Evolutionary conservation across 371 early-diverging fungal species (phyloP).

Genomic region (Nematocida ironsii): DNA sequence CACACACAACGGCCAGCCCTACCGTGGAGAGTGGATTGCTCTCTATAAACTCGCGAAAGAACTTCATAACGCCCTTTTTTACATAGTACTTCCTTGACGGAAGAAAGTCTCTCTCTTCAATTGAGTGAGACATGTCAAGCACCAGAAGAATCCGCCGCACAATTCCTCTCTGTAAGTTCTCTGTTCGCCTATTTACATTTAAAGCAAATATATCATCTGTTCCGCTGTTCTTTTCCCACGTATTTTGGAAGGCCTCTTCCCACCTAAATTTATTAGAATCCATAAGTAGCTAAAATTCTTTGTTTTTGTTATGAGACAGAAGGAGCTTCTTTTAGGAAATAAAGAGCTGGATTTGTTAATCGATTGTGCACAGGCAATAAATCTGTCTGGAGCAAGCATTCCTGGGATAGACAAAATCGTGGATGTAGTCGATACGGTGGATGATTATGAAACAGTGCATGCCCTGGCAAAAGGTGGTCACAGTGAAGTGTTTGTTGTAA

Average conservation of each 20-base stretch:
- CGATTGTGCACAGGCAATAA: conserved; percentile 40
- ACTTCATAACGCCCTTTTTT: conserved; percentile 21
- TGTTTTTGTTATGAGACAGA: conserved; percentile 52
- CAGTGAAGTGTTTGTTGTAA: conserved; percentile 74
- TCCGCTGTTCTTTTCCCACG: conserved; percentile 25
- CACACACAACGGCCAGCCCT: conserved; percentile 28
- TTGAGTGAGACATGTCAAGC: conserved; percentile 38
- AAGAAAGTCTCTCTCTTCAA: conserved; percentile 52
- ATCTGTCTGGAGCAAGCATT: neutral
- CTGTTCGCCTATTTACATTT: conserved; percentile 33
- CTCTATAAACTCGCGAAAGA: conserved; percentile 41
- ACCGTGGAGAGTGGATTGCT: conserved; percentile 52
- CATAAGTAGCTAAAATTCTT: conserved; percentile 50
- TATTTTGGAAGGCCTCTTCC: conserved; percentile 54
- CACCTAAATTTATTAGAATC: conserved; percentile 35
- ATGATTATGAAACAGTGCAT: conserved; percentile 80
- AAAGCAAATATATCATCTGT: neutral
- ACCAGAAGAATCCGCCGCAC: conserved; percentile 39
- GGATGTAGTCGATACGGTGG: neutral
- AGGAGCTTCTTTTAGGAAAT: conserved; percentile 24
- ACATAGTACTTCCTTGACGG: conserved; percentile 44
- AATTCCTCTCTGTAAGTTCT: conserved; percentile 45
- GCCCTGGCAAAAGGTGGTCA: conserved; percentile 84
- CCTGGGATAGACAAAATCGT: conserved; percentile 16
- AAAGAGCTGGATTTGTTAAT: conserved; percentile 26